phyloP scores from a whole-genome alignment of 805 yeast genomes.

The Yarrowia bubula region DNA sequence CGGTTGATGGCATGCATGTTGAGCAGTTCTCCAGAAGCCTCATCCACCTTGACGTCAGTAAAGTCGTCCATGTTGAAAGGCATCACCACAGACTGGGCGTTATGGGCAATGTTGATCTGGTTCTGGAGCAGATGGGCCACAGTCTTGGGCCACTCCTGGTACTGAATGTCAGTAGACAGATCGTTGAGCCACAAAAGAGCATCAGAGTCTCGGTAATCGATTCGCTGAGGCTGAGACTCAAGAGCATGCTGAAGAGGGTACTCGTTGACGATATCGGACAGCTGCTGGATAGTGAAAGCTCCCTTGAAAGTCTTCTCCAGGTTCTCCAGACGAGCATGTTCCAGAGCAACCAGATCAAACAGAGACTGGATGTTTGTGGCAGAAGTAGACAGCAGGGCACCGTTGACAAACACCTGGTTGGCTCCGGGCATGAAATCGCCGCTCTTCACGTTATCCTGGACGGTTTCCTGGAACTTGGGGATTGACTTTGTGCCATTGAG shows the following conservation, averaged over 20 bases:
- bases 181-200: constrained; percentile 66
- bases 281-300: not conserved
- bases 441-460: constrained; percentile 31
- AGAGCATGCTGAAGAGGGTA: constrained; percentile 13
- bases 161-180: constrained; percentile 60
- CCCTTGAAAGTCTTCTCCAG: not conserved
- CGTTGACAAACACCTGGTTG: constrained; percentile 59
- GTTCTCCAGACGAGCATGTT: constrained; percentile 35
- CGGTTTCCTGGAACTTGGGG: not conserved
- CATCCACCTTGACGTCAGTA: constrained; percentile 48
- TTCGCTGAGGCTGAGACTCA: constrained; percentile 6
- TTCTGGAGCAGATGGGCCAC: constrained; percentile 34
- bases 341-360: constrained; percentile 43
- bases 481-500: constrained; percentile 37
- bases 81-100: constrained; percentile 71
- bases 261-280: not conserved
- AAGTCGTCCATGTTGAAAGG: constrained; percentile 58
- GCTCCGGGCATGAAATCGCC: constrained; percentile 34
- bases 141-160: constrained; percentile 48
- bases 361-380: constrained; percentile 39
- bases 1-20: constrained; percentile 4
- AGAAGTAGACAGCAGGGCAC: constrained; percentile 53
- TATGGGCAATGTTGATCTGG: constrained; percentile 50
- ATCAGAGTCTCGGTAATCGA: constrained; percentile 20
- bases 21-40: not conserved